Evolutionary conservation across 192 early-diverging fungal species (phyloP), one percentile per base, ranked within the genome.

Genomic region (Neocallimastix lanati): DNA sequence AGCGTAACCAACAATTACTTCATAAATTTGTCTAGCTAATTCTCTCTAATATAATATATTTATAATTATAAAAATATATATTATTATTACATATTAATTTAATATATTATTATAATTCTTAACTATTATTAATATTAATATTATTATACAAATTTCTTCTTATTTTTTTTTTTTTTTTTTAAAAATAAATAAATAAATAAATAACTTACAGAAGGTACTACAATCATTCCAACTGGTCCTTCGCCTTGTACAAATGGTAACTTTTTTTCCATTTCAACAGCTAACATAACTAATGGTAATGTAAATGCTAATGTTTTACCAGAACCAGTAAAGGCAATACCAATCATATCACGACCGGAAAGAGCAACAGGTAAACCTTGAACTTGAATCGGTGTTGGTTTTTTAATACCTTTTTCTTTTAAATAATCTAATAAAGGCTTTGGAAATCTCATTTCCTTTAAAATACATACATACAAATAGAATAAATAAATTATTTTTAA

Each of bases 301-400:
- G 96, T 95, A 83, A 99, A 99, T 0, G 95, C 90, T 77, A 99
- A 84, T 13, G 97, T 97, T 81, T 99, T 99, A 27, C 96, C 97
- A 2, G 94, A 96, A 50, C 97, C 96, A n/a, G 97, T 97, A 82
- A 97, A 97, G 0, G 97, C 96, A 86, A 95, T 95, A 15, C 95
- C 96, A 83, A 99, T 97, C 97, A 99, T 99, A 81, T 97, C 97
- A 37, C 97, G 84, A 14, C 97, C 97, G 29, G 90, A 86, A 16
- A 99, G 84, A 12, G 91, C 94, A 2, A 94, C 94, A 1, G 97
- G 97, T 40, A 99, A 81, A n/a, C 97, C 97, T 82, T 98, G 95
- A 80, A 97, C 90, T 84, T 99, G 96, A 88, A 99, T 99, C 15
- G 96, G 95, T 29, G 97, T 96, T 13, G 97, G 97, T 78, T 89